Evolutionary conservation across 2,329 filamentous ascomycete genomes (phyloP).

Genomic region (Neopestalotiopsis sp.): DNA sequence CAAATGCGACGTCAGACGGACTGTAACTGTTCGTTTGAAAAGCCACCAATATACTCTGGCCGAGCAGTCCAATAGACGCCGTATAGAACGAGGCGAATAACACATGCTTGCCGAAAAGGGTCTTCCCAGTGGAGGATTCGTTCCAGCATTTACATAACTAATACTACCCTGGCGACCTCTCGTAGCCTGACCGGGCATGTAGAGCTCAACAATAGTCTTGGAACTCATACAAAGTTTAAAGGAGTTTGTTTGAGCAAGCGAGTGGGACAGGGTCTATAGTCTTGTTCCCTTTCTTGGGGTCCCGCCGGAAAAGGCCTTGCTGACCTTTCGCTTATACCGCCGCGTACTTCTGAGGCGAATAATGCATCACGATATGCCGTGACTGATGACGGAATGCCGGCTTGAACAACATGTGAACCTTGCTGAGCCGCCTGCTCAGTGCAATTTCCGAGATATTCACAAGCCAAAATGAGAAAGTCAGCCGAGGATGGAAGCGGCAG

Average conservation of each 20-base stretch:
- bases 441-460: slow-evolving; percentile 6
- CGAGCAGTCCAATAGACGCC: slow-evolving; percentile 6
- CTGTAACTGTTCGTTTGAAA: slow-evolving; percentile 3
- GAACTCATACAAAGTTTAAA: neutral
- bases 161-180: neutral
- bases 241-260: neutral
- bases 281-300: neutral
- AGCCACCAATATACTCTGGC: slow-evolving; percentile 1
- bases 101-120: slow-evolving; percentile 5
- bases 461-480: neutral
- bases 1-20: slow-evolving; percentile 9
- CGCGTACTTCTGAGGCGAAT: neutral
- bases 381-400: slow-evolving; percentile 8
- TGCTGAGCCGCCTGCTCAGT: neutral
- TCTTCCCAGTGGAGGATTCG: slow-evolving; percentile 3
- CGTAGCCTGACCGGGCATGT: slow-evolving; percentile 5
- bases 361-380: slow-evolving; percentile 9
- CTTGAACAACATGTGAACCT: slow-evolving; percentile 5
- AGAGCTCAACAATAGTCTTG: neutral
- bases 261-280: neutral
- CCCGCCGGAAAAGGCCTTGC: neutral
- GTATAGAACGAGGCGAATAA: neutral
- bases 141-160: slow-evolving; percentile 12
- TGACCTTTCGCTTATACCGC: slow-evolving; percentile 7
- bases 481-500: slow-evolving; percentile 14